Percentiles rank a stretch among this genome's conserved stretches.
These are phyloP conservation scores for Kregervanrija pseudodelftensis DNA, from an alignment of 805 yeast genomes.

Conservation along the genomic window DNA sequence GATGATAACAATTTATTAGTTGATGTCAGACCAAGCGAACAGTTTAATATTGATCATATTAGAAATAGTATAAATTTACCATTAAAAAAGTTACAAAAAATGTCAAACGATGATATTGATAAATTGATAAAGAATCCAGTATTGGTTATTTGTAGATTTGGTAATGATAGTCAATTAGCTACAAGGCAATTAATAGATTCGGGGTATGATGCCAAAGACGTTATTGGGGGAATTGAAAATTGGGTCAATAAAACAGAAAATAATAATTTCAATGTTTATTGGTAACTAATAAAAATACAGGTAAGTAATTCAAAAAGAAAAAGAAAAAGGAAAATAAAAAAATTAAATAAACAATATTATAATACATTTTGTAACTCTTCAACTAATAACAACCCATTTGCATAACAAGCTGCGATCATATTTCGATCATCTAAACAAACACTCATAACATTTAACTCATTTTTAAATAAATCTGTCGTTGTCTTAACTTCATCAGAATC, in stretches of 20 bases:
- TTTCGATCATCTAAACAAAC: too few relatives aligned
- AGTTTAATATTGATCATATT: constrained; percentile 59
- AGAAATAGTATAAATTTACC: constrained; percentile 60
- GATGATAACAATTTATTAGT: constrained; percentile 29
- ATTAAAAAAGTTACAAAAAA: constrained; percentile 38
- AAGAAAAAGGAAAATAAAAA: constrained; percentile 36
- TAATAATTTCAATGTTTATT: constrained; percentile 15
- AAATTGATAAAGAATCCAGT: constrained; percentile 20
- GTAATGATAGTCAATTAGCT: constrained; percentile 86
- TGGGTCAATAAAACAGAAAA: constrained; percentile 9
- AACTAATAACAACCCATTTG: constrained; percentile 24
- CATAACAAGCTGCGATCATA: constrained; percentile 17
- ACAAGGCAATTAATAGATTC: constrained; percentile 46
- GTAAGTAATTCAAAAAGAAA: constrained; percentile 35
- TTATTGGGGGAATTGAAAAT: constrained; percentile 62
- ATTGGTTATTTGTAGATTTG: constrained; percentile 73
- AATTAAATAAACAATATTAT: constrained; percentile 5
- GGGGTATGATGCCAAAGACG: constrained; percentile 52
- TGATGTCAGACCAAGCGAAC: constrained; percentile 80
- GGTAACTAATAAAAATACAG: constrained; percentile 12
- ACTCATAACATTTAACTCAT: constrained; percentile 12
- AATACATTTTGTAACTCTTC: constrained; percentile 16
- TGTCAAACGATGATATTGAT: constrained; percentile 11
- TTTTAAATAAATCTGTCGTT: constrained; percentile 10
- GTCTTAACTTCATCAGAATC: constrained; percentile 6